A percentile compares a stretch with the other conserved stretches of the same genome.
These are phyloP conservation scores for Teunomyces gatunensis DNA, from an alignment of 805 yeast genomes.

Conservation along the genomic window DNA sequence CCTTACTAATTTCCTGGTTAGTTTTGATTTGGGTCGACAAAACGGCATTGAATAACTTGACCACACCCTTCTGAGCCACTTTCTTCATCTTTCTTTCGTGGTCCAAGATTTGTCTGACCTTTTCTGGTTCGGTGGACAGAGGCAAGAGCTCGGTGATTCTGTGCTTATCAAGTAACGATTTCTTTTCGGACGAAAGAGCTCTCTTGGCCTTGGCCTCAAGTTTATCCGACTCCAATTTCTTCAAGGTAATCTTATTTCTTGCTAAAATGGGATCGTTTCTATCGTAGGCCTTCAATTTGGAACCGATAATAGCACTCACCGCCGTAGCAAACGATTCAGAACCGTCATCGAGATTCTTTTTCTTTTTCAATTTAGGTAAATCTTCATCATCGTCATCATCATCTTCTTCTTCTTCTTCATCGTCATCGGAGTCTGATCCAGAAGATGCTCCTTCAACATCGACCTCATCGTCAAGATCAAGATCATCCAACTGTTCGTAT, in stretches of 20 bases:
- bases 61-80: conserved; percentile 86
- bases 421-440: conserved; percentile 13
- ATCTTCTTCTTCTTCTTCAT: conserved; percentile 8
- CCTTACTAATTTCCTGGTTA: conserved; percentile 46
- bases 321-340: conserved; percentile 77
- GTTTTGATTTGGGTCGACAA: conserved; percentile 72
- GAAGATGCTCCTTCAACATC: conserved; percentile 8
- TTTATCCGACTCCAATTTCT: conserved; percentile 75
- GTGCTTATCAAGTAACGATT: conserved; percentile 59
- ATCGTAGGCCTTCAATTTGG: conserved; percentile 84
- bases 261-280: conserved; percentile 89
- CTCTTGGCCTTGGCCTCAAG: conserved; percentile 81
- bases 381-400: conserved; percentile 9
- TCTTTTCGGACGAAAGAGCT: conserved; percentile 68
- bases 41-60: conserved; percentile 78
- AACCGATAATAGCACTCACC: conserved; percentile 75
- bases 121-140: conserved; percentile 50
- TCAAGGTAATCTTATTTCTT: conserved; percentile 67
- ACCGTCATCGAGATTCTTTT: conserved; percentile 63
- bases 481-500: conserved; percentile 13
- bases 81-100: conserved; percentile 69
- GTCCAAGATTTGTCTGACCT: conserved; percentile 58
- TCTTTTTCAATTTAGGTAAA: conserved; percentile 52
- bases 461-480: conserved; percentile 14
- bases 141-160: conserved; percentile 72